Evolutionary conservation across 768 basidiomycete genomes (phyloP), one percentile per base, ranked within the genome.

Genomic region (Amanita inopinata): DNA sequence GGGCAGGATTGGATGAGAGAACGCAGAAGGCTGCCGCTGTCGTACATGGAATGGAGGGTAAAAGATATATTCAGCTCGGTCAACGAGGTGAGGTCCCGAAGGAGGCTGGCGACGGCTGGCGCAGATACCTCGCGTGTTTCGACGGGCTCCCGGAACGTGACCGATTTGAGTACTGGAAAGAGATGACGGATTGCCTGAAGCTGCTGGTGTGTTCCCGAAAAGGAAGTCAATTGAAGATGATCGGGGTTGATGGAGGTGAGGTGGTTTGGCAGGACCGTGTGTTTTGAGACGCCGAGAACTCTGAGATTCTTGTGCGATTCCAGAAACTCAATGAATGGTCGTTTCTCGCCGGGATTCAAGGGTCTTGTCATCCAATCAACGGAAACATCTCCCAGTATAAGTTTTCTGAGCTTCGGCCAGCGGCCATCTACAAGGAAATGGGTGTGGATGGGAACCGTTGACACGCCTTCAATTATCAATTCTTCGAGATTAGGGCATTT

Each of bases 21-120:
- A 33, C 80, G 74, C 24, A 87, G 65, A 45, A 85, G 62, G 50
- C 77, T 77, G 19, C 75, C 78, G 52, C 80, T 79, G 50, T 87
- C 83, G 52, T 85, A 85, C 52, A 78, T 76, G 1, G 77, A 78
- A 52, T 85, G 80, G 38, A 86, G 69, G 28, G 73, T 70, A 53
- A 86, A 86, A 11, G 74, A 64, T 32, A 86, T 72, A 40, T 70
- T 76, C 43, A 87, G 65, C 30, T 75, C 70, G 9, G 64, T 69
- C 18, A 87, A 67, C 3, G 65, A 64, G 14, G 69, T 68, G 15
- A 86, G 53, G 36, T 69, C 69, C 46, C 73, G 66, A 18, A 87
- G 68, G n/a, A 82, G 61, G 27, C 68, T 66, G 3, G 78, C 72
- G 2, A 86, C 66, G 4, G 74, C 64, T 14, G 80, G 65, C 0